Conservation (phyloP, 768 basidiomycete species). For the Auricularia auricula-judae region DNA sequence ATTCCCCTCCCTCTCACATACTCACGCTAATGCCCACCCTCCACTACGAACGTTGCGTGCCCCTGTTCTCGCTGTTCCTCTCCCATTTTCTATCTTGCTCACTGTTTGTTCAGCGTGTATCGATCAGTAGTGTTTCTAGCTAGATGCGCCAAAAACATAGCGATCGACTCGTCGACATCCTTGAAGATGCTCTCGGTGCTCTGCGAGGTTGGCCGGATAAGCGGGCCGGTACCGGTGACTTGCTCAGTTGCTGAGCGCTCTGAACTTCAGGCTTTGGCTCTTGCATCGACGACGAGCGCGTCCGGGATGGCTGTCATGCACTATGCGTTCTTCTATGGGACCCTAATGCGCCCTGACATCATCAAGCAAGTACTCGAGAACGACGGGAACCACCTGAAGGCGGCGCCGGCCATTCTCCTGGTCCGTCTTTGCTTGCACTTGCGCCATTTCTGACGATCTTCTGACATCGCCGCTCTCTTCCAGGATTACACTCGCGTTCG, state of each 20-base stretch:
- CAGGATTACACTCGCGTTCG: slow-evolving; percentile 10
- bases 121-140: not conserved
- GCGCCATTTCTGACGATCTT: not conserved
- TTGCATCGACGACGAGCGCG: too few species aligned
- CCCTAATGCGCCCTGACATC: slow-evolving; percentile 26
- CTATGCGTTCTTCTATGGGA: slow-evolving; percentile 28
- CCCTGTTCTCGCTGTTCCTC: not conserved
- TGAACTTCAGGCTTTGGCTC: too few species aligned
- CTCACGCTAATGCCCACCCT: not conserved
- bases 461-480: not conserved
- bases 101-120: not conserved
- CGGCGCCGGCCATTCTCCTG: slow-evolving; percentile 23
- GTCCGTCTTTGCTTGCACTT: not conserved
- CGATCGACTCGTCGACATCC: not conserved
- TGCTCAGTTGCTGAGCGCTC: too few species aligned
- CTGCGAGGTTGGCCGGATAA: too few species aligned
- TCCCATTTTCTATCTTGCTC: not conserved
- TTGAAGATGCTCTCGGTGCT: too few species aligned
- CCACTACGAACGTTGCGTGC: not conserved
- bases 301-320: not conserved
- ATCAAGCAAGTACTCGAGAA: slow-evolving; percentile 25
- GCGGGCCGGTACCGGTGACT: too few species aligned
- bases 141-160: not conserved
- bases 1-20: not conserved
- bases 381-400: slow-evolving; percentile 16